These are phyloP conservation scores for Phytophthora foliorum DNA, from an alignment of 352 stramenopile species.

Conservation along the genomic window DNA sequence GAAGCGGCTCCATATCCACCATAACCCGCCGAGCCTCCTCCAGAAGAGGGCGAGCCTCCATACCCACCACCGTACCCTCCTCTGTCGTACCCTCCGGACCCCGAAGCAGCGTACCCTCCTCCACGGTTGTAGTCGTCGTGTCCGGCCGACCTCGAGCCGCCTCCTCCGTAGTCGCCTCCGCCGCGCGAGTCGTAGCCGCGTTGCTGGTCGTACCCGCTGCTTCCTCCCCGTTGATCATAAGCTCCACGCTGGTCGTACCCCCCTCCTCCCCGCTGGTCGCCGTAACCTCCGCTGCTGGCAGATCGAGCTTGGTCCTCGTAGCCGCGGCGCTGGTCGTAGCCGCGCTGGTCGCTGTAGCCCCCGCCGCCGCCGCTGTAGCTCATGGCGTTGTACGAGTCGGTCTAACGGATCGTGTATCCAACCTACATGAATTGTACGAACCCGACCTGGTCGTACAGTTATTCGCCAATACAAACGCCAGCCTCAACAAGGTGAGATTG, in stretches of 20 bases:
- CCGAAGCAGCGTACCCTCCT: not conserved
- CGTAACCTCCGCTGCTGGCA: slow-evolving; percentile 7
- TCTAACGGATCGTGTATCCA: slow-evolving; percentile 11
- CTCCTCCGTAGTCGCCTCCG: slow-evolving; percentile 5
- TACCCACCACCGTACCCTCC: slow-evolving; percentile 25
- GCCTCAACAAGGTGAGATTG: too few relatives aligned
- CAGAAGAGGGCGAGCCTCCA: not conserved
- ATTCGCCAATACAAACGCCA: too few relatives aligned
- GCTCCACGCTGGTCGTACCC: slow-evolving; percentile 20
- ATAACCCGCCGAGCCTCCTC: slow-evolving; percentile 12
- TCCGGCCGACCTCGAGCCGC: not conserved
- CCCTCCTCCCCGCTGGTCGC: slow-evolving; percentile 1
- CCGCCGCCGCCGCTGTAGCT: slow-evolving; percentile 28
- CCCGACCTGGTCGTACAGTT: too few relatives aligned
- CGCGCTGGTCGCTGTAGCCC: slow-evolving; percentile 16
- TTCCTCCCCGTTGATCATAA: slow-evolving; percentile 21
- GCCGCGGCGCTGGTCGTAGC: slow-evolving; percentile 19
- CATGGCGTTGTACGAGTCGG: slow-evolving; percentile 9
- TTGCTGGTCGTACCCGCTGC: not conserved
- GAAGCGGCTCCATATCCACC: slow-evolving; percentile 20
- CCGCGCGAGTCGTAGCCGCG: slow-evolving; percentile 5
- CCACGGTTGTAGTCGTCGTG: slow-evolving; percentile 25
- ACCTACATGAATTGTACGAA: too few relatives aligned
- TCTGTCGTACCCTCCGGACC: slow-evolving; percentile 8
- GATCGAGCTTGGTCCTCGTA: slow-evolving; percentile 27